Evolutionary conservation across 2,329 filamentous ascomycete species (phyloP).

Genomic region (Cladophialophora psammophila): DNA sequence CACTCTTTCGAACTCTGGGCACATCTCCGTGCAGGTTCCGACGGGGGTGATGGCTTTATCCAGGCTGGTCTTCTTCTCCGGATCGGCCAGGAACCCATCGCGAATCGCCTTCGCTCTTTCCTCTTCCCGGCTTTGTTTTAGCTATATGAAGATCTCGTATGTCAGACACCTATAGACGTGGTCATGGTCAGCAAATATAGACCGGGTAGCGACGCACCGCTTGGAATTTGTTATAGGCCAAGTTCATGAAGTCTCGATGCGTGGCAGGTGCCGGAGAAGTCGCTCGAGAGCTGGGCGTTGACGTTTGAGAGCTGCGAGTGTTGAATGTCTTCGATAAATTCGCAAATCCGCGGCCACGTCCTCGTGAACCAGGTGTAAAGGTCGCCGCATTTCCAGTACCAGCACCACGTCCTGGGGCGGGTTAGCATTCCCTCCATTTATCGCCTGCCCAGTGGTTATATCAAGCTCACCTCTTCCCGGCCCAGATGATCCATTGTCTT

Average conservation of each 20-base stretch:
- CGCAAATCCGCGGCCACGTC: constrained; percentile 31
- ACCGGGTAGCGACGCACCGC: constrained; percentile 35
- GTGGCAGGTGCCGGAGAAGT: constrained; percentile 31
- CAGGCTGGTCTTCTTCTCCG: constrained; percentile 65
- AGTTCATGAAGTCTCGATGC: constrained; percentile 35
- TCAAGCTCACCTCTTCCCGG: constrained; percentile 33
- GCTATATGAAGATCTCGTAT: constrained; percentile 45
- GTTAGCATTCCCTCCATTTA: constrained; percentile 12
- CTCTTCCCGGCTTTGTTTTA: constrained; percentile 58
- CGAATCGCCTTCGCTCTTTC: constrained; percentile 61
- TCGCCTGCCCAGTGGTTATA: not conserved
- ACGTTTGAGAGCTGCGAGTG: constrained; percentile 21
- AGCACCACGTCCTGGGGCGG: constrained; percentile 31
- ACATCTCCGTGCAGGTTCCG: constrained; percentile 70
- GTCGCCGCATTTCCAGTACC: constrained; percentile 21
- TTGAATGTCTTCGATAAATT: constrained; percentile 34
- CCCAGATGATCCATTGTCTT: constrained; percentile 19
- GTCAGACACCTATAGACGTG: constrained; percentile 40
- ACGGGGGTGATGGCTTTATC: constrained; percentile 67
- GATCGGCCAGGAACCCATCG: constrained; percentile 64
- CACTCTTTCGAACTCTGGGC: constrained; percentile 68
- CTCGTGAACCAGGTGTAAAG: constrained; percentile 23
- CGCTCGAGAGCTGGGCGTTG: constrained; percentile 29
- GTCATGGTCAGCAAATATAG: constrained; percentile 35
- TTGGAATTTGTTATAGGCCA: constrained; percentile 32